A percentile compares a stretch with the other conserved stretches of the same genome.
These are phyloP conservation scores for Boletus mariae DNA, from an alignment of 1,284 basidiomycete genomes.

Conservation along the genomic window DNA sequence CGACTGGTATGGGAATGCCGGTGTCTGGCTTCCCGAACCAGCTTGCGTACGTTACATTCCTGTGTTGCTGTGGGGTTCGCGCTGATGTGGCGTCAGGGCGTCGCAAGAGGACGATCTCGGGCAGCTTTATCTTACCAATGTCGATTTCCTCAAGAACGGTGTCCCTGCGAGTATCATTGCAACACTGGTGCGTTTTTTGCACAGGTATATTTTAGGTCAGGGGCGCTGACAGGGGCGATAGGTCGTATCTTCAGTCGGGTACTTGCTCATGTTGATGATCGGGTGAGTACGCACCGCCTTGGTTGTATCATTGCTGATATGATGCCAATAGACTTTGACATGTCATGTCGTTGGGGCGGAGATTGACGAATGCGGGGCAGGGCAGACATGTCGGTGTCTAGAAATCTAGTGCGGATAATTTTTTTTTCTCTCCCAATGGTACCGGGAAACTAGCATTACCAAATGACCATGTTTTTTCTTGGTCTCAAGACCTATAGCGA, in stretches of 20 bases:
- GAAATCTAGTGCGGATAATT: neutral
- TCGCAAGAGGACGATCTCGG: conserved; percentile 96
- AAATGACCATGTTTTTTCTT: neutral
- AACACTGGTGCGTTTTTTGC: conserved; percentile 56
- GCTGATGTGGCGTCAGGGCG: conserved; percentile 49
- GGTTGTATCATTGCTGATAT: neutral
- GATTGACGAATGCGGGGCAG: neutral
- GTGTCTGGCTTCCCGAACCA: conserved; percentile 98
- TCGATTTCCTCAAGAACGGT: conserved; percentile 92
- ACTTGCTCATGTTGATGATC: conserved; percentile 19
- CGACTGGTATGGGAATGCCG: conserved; percentile 96
- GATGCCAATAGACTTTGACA: neutral
- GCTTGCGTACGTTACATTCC: conserved; percentile 69
- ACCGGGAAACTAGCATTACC: neutral
- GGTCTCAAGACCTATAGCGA: neutral
- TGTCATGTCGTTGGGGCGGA: neutral
- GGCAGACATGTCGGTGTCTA: neutral
- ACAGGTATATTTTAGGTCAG: neutral
- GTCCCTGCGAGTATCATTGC: conserved; percentile 89
- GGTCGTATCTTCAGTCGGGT: conserved; percentile 24
- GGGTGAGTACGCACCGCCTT: conserved; percentile 12
- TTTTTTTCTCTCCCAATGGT: neutral
- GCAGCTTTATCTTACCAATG: conserved; percentile 78
- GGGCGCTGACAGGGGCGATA: conserved; percentile 6
- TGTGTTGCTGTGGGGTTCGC: neutral